These are phyloP conservation scores for Hymenochaete sp. DNA, from an alignment of 1,284 basidiomycete species.

Conservation along the genomic window DNA sequence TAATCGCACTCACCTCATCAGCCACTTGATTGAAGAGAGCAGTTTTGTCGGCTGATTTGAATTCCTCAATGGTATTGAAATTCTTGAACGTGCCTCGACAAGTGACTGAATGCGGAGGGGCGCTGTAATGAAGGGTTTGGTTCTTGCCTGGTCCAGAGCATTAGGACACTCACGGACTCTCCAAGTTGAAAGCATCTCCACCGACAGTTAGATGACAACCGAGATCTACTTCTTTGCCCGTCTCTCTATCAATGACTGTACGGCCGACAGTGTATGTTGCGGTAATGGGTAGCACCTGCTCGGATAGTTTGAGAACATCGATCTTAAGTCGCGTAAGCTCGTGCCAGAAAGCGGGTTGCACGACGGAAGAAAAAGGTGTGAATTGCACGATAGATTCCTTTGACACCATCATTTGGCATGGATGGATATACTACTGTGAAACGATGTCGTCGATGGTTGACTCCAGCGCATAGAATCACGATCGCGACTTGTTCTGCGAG, in stretches of 20 bases:
- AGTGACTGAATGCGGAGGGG: constrained; percentile 32
- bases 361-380: constrained; percentile 76
- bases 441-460: background rate
- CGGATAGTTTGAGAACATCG: constrained; percentile 80
- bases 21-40: constrained; percentile 67
- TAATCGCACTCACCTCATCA: constrained; percentile 40
- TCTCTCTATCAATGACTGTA: constrained; percentile 66
- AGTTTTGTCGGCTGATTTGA: constrained; percentile 85
- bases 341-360: constrained; percentile 92
- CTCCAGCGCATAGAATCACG: too few relatives aligned
- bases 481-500: too few relatives aligned
- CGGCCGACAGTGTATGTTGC: constrained; percentile 69
- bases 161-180: constrained; percentile 28
- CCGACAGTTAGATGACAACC: constrained; percentile 54
- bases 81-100: constrained; percentile 75
- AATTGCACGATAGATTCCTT: constrained; percentile 60
- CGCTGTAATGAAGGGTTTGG: constrained; percentile 18
- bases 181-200: constrained; percentile 46
- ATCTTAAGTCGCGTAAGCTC: constrained; percentile 85
- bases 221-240: constrained; percentile 52
- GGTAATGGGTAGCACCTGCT: constrained; percentile 55
- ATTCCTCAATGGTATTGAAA: constrained; percentile 95
- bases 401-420: background rate
- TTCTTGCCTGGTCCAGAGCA: background rate
- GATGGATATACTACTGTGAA: background rate